Evolutionary conservation across 225 moss, liverwort and hornwort species (phyloP).

Genomic region (Bryoerythrophyllum caledonicum): DNA sequence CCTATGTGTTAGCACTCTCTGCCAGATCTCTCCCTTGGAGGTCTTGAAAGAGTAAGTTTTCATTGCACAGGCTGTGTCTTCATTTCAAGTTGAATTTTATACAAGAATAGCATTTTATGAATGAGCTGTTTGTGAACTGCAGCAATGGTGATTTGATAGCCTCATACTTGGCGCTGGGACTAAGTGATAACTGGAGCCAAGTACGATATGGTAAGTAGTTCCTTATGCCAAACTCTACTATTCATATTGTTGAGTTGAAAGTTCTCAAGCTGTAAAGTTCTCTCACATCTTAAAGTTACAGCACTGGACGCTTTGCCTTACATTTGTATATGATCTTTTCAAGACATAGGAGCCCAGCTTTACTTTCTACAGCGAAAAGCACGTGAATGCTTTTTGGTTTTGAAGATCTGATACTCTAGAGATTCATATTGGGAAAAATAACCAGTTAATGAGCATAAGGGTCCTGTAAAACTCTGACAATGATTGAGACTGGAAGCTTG

Average conservation of each 20-base stretch:
- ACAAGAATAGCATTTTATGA: conserved; percentile 11
- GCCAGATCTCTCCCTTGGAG: conserved; percentile 59
- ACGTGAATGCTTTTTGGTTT: neutral
- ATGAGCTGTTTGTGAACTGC: conserved; percentile 32
- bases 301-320: neutral
- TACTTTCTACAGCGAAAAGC: neutral
- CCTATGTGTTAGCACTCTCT: conserved; percentile 64
- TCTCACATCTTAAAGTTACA: conserved; percentile 6
- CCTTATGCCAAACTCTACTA: neutral
- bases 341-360: neutral
- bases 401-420: neutral
- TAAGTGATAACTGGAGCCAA: conserved; percentile 86
- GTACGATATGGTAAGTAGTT: conserved; percentile 68
- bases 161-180: conserved; percentile 61
- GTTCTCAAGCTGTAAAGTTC: neutral
- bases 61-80: neutral
- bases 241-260: conserved; percentile 8
- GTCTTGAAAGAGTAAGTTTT: conserved; percentile 61
- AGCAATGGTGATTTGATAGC: conserved; percentile 68
- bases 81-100: neutral
- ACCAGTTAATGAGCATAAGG: neutral
- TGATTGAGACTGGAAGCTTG: conserved; percentile 2
- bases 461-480: neutral
- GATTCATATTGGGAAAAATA: neutral
- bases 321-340: neutral